A percentile compares a stretch with the other conserved stretches of the same genome.
These are phyloP conservation scores for Colletotrichum sublineola DNA, from an alignment of 2,329 filamentous ascomycete genomes.

Conservation along the genomic window DNA sequence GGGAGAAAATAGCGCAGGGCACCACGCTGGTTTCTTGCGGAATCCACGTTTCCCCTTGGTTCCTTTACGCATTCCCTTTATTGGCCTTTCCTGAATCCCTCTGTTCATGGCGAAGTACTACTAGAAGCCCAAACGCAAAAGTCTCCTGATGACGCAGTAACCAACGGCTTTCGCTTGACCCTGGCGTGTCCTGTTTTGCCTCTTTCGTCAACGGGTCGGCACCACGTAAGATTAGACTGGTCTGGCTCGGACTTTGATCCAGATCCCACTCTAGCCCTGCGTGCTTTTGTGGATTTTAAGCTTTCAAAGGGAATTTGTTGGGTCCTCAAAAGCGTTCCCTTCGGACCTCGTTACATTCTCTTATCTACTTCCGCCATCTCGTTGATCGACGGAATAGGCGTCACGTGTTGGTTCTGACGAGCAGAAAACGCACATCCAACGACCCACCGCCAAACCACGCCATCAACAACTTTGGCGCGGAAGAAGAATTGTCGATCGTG, in stretches of 20 bases:
- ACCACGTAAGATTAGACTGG: neutral
- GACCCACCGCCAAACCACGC: neutral
- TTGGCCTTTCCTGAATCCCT: neutral
- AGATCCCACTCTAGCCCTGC: neutral
- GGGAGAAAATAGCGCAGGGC: neutral
- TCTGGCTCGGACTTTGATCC: neutral
- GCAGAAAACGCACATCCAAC: neutral
- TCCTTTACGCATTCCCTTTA: neutral
- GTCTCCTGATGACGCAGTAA: neutral
- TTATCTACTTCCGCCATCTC: neutral
- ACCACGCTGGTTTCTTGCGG: neutral
- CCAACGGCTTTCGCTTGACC: slow-evolving; percentile 6
- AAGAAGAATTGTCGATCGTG: too few species aligned
- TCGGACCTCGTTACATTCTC: neutral
- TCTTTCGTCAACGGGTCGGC: neutral
- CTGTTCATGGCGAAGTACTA: neutral
- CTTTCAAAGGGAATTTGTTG: neutral
- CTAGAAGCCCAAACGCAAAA: neutral
- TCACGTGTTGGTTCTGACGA: neutral
- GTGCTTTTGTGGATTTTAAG: neutral
- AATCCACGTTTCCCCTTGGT: neutral
- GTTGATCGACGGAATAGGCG: too few species aligned
- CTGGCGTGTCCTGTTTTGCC: neutral
- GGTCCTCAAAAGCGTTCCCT: neutral
- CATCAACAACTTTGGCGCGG: neutral